Percentiles rank a stretch among this genome's conserved stretches.
Evolutionary conservation across 179 eudicot species (phyloP).

Genomic region (Vitellaria paradoxa): DNA sequence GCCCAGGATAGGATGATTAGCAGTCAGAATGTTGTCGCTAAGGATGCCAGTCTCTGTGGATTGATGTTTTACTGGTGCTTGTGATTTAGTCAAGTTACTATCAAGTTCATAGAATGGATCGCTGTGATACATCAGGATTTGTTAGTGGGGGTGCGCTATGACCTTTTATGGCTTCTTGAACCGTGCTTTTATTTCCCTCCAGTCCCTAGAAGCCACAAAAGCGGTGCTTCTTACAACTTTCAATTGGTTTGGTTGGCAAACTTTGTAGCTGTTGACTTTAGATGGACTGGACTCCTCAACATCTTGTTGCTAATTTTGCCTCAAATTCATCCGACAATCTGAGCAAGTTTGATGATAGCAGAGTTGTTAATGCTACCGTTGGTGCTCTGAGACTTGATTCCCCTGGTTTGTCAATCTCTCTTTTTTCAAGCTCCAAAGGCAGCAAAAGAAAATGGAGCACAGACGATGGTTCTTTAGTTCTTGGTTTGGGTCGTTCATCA

Average conservation of each 20-base stretch:
- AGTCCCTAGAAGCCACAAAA: conserved; percentile 40
- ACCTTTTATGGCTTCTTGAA: conserved; percentile 6
- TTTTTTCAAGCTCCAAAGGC: conserved; percentile 20
- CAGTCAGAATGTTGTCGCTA: conserved; percentile 12
- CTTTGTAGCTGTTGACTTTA: conserved; percentile 10
- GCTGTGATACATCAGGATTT: conserved; percentile 73
- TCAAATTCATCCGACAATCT: conserved; percentile 15
- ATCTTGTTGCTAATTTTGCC: conserved; percentile 22
- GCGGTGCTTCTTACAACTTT: conserved; percentile 19
- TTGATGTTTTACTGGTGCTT: conserved; percentile 6
- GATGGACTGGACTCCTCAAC: conserved; percentile 34
- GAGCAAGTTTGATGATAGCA: conserved; percentile 13
- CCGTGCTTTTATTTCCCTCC: conserved; percentile 3
- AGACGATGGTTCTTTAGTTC: conserved; percentile 35
- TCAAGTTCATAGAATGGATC: conserved; percentile 48
- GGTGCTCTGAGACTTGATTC: conserved; percentile 28
- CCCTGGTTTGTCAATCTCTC: conserved; percentile 19
- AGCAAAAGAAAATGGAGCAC: conserved; percentile 33
- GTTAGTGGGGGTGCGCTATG: conserved; percentile 52
- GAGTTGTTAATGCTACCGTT: conserved; percentile 9
- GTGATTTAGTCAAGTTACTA: conserved; percentile 15
- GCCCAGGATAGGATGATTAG: conserved; percentile 26
- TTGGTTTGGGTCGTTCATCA: conserved; percentile 35
- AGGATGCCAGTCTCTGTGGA: conserved; percentile 9
- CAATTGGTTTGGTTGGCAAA: conserved; percentile 21